Conservation (phyloP, 192 early-diverging fungal genomes). For the Borealophlyctis nickersoniae region DNA sequence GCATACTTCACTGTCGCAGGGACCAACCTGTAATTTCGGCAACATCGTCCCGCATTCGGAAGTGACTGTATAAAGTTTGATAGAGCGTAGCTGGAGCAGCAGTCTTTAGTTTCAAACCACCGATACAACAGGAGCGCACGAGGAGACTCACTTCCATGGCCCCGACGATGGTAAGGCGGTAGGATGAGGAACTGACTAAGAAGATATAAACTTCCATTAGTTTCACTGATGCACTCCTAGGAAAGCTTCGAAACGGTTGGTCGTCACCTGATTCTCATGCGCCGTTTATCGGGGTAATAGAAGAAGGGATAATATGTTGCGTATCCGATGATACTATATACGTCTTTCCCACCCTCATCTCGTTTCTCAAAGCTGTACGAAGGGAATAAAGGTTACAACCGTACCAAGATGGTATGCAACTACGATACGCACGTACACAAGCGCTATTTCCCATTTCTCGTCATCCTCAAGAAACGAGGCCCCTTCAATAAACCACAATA, state of each 20-base stretch:
- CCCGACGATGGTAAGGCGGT: constrained; percentile 79
- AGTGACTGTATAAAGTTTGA: constrained; percentile 53
- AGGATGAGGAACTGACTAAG: constrained; percentile 88
- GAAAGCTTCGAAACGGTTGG: neutral
- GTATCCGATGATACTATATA: constrained; percentile 81
- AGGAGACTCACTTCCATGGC: constrained; percentile 84
- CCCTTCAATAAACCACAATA: constrained; percentile 87
- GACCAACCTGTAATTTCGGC: constrained; percentile 57
- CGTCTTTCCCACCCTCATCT: constrained; percentile 34
- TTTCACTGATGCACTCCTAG: too few relatives aligned
- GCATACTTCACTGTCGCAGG: too few relatives aligned
- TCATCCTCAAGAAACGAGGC: constrained; percentile 85
- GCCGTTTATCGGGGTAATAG: constrained; percentile 70
- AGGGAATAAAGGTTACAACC: too few relatives aligned
- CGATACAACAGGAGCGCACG: too few relatives aligned
- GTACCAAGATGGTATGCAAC: too few relatives aligned
- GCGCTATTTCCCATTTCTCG: constrained; percentile 70
- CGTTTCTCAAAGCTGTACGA: constrained; percentile 54
- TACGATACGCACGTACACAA: constrained; percentile 15
- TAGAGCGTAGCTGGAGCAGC: constrained; percentile 62
- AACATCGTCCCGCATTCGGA: constrained; percentile 43
- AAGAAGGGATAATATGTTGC: constrained; percentile 82
- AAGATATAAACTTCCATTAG: constrained; percentile 6
- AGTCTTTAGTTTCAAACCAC: too few relatives aligned
- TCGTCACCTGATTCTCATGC: constrained; percentile 79